These are phyloP conservation scores for Flaveria trinervia DNA, from an alignment of 129 eudicot genomes.

Conservation along the genomic window DNA sequence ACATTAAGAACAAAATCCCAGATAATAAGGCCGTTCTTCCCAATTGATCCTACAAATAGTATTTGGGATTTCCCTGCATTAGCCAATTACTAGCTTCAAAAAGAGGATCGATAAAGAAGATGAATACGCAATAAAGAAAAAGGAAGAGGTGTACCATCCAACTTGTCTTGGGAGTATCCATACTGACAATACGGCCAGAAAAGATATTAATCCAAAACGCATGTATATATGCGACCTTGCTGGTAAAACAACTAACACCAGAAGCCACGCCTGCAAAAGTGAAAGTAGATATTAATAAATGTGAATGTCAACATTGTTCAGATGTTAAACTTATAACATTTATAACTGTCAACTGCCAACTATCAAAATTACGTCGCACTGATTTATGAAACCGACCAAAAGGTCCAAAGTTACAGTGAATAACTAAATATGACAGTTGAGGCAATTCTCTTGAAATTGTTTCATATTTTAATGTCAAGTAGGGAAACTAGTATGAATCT, in stretches of 20 bases:
- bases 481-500: not conserved
- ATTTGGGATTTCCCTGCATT: conserved; percentile 39
- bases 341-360: not conserved
- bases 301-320: not conserved
- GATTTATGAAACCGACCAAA: not conserved
- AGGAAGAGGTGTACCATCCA: conserved; percentile 65
- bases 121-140: not conserved
- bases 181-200: conserved; percentile 61
- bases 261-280: conserved; percentile 80
- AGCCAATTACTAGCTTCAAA: conserved; percentile 33
- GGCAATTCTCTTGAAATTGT: not conserved
- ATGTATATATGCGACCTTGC: conserved; percentile 67
- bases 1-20: conserved; percentile 75
- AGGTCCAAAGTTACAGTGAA: not conserved
- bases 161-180: conserved; percentile 67
- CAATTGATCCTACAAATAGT: conserved; percentile 81
- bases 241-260: conserved; percentile 72
- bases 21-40: conserved; percentile 83
- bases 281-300: not conserved
- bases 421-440: not conserved
- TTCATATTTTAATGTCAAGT: not conserved
- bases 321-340: not conserved
- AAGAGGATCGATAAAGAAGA: not conserved
- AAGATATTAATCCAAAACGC: conserved; percentile 72
- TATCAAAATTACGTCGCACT: not conserved